A percentile compares a stretch with the other conserved stretches of the same genome.
phyloP scores from a whole-genome alignment of 371 early-diverging fungal species.

The Apophysomyces elegans region DNA sequence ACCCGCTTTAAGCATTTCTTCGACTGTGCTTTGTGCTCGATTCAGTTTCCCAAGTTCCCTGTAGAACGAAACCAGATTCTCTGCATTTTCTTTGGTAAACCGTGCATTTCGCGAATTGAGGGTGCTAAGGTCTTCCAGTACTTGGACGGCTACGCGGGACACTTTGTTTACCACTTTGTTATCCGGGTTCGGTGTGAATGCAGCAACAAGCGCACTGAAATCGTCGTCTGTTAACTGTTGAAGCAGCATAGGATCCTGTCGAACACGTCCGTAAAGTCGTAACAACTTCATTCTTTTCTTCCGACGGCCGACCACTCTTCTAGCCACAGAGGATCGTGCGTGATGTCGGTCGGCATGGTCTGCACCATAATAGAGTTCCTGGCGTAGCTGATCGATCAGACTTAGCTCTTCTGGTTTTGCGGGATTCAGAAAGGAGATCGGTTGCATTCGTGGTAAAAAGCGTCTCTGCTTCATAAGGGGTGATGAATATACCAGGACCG shows the following conservation, averaged over 20 bases:
- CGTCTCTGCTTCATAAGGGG: no score
- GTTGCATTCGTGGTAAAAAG: conserved; percentile 3
- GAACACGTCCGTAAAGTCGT: conserved; percentile 9
- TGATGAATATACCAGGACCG: neutral
- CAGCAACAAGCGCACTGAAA: conserved; percentile 17
- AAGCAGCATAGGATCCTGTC: conserved; percentile 12
- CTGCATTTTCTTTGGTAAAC: conserved; percentile 10
- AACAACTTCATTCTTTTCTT: conserved; percentile 1
- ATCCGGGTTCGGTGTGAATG: conserved; percentile 17
- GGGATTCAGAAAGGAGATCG: neutral
- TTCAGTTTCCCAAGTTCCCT: conserved; percentile 18
- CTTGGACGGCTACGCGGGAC: conserved; percentile 2
- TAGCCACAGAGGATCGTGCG: neutral
- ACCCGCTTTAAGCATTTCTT: conserved; percentile 12
- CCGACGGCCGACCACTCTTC: neutral
- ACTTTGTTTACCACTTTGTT: neutral
- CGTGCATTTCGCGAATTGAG: neutral
- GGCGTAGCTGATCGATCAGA: conserved; percentile 1
- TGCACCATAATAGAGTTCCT: neutral
- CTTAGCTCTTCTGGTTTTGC: neutral
- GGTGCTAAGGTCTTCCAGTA: conserved; percentile 19
- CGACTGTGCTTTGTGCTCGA: conserved; percentile 22
- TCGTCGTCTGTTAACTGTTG: conserved; percentile 18
- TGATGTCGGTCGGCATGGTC: neutral
- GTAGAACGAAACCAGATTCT: conserved; percentile 16